Conservation (phyloP, 192 early-diverging fungal species). For the Entomortierella chlamydospora region DNA sequence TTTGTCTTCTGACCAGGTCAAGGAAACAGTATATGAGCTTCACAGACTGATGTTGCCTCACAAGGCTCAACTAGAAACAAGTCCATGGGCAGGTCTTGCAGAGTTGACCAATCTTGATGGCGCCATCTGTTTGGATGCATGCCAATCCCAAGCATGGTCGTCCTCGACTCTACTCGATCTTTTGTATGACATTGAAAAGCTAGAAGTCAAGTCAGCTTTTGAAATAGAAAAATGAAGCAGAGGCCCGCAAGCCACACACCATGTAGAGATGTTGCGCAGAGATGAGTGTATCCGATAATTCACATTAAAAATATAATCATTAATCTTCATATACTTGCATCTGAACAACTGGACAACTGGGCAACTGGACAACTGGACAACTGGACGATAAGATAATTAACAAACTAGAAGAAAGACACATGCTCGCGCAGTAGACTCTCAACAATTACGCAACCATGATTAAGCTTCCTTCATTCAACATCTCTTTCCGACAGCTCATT, state of each 20-base stretch:
- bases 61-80: constrained; percentile 78
- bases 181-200: constrained; percentile 57
- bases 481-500: constrained; percentile 43
- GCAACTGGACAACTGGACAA: too few relatives aligned
- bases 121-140: constrained; percentile 82
- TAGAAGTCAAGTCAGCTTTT: too few relatives aligned
- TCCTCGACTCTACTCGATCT: constrained; percentile 78
- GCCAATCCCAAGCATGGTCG: constrained; percentile 96
- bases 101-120: constrained; percentile 95
- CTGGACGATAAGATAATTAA: neutral
- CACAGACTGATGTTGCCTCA: constrained; percentile 81
- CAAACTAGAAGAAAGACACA: neutral
- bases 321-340: too few relatives aligned
- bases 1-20: too few relatives aligned
- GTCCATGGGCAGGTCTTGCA: constrained; percentile 91
- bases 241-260: neutral
- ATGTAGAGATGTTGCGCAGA: too few relatives aligned
- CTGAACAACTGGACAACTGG: too few relatives aligned
- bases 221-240: neutral
- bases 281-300: too few relatives aligned
- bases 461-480: constrained; percentile 16
- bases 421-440: neutral
- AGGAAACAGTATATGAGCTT: constrained; percentile 69
- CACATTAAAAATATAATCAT: too few relatives aligned
- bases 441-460: constrained; percentile 1